Evolutionary conservation across 331 rosid genomes (phyloP).

Genomic region (Quercus phellos): DNA sequence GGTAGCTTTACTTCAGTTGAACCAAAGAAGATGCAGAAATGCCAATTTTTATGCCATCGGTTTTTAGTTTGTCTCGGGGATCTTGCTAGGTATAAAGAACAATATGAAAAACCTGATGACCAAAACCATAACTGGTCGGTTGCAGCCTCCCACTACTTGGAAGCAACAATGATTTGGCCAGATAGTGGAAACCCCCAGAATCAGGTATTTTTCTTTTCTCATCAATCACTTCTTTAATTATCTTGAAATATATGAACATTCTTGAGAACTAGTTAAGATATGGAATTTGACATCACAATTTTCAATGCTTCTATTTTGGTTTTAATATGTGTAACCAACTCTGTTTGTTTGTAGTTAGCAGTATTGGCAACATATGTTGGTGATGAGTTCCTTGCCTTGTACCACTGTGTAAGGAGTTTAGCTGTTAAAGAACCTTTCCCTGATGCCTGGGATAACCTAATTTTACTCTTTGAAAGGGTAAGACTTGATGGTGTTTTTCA

Average conservation of each 20-base stretch:
- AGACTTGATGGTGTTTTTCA: slow-evolving; percentile 16
- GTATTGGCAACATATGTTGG: slow-evolving; percentile 87
- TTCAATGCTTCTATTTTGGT: background rate
- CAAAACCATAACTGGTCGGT: slow-evolving; percentile 69
- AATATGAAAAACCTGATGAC: slow-evolving; percentile 52
- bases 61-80: slow-evolving; percentile 92
- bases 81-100: slow-evolving; percentile 83
- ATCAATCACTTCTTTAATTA: background rate
- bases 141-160: slow-evolving; percentile 84
- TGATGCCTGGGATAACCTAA: slow-evolving; percentile 79
- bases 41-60: slow-evolving; percentile 84
- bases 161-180: slow-evolving; percentile 88
- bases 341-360: slow-evolving; percentile 64
- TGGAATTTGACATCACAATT: background rate
- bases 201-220: slow-evolving; percentile 52
- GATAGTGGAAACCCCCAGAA: slow-evolving; percentile 95
- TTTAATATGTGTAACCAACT: slow-evolving; percentile 5
- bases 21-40: slow-evolving; percentile 46
- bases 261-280: background rate
- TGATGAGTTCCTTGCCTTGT: slow-evolving; percentile 87
- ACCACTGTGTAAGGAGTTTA: slow-evolving; percentile 88
- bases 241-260: background rate
- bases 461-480: slow-evolving; percentile 82
- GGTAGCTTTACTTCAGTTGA: slow-evolving; percentile 33
- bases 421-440: slow-evolving; percentile 93